phyloP scores from a whole-genome alignment of 192 early-diverging fungal species.

The Chytriomyces hyalinus region DNA sequence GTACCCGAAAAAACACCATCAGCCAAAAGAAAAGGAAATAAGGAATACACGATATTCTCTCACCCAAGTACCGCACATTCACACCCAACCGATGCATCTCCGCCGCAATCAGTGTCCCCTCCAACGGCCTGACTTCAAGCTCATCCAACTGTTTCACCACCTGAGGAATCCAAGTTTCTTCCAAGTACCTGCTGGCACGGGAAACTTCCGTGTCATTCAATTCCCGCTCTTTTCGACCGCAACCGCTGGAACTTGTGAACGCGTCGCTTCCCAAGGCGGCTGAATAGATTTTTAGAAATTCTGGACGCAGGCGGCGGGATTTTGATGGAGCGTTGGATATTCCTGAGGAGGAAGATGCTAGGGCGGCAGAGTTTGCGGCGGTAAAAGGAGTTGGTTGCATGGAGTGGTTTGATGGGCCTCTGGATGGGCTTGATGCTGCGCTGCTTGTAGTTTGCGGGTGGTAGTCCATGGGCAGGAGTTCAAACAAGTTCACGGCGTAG shows the following conservation, averaged over 20 bases:
- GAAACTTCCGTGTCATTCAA: slow-evolving; percentile 48
- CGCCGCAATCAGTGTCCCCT: slow-evolving; percentile 41
- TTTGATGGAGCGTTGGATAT: slow-evolving; percentile 3
- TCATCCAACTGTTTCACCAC: slow-evolving; percentile 54
- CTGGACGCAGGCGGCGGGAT: slow-evolving; percentile 50
- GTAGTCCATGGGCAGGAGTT: slow-evolving; percentile 54
- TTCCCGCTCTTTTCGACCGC: slow-evolving; percentile 50
- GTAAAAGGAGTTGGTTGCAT: not conserved
- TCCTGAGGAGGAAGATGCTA: not conserved
- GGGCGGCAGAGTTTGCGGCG: not conserved
- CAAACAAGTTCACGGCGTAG: slow-evolving; percentile 54
- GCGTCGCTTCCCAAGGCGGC: slow-evolving; percentile 43
- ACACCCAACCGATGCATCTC: slow-evolving; percentile 55
- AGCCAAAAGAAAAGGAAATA: slow-evolving; percentile 24
- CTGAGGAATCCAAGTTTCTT: slow-evolving; percentile 51
- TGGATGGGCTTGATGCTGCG: slow-evolving; percentile 20
- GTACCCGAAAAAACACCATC: not conserved
- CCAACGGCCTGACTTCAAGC: slow-evolving; percentile 54
- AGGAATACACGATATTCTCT: not conserved
- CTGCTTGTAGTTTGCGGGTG: slow-evolving; percentile 1
- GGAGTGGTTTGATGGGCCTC: slow-evolving; percentile 5
- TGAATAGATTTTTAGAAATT: slow-evolving; percentile 50
- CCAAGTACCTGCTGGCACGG: slow-evolving; percentile 48
- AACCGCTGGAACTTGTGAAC: slow-evolving; percentile 45
- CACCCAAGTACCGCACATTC: slow-evolving; percentile 64